Evolutionary conservation across 441 rosid species (phyloP).

Genomic region (Theobroma grandiflorum): DNA sequence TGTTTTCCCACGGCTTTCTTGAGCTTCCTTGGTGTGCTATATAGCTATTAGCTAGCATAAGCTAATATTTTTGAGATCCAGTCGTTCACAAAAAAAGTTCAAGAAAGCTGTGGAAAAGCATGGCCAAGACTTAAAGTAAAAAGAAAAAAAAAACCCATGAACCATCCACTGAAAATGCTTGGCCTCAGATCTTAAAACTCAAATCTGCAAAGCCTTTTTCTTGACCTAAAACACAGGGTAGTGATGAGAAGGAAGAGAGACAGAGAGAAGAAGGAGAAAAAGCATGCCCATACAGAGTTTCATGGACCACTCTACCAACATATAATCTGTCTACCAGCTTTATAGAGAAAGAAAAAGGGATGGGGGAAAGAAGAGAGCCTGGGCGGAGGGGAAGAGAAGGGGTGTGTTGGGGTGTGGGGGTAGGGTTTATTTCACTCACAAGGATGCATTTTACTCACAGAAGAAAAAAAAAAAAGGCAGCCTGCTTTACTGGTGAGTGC

Average conservation of each 20-base stretch:
- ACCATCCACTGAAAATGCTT: background rate
- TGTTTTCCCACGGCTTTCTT: conserved; percentile 92
- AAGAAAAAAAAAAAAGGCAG: background rate
- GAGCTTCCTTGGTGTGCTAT: conserved; percentile 50
- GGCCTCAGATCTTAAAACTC: conserved; percentile 40
- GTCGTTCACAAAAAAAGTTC: conserved; percentile 53
- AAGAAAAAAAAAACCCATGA: background rate
- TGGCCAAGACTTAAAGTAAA: conserved; percentile 55
- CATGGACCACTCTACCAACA: conserved; percentile 61
- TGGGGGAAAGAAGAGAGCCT: background rate
- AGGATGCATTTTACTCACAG: conserved; percentile 30
- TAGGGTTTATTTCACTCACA: conserved; percentile 49
- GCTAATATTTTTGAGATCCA: background rate
- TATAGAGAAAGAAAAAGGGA: conserved; percentile 37
- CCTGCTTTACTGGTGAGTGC: conserved; percentile 50
- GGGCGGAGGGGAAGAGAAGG: conserved; percentile 3
- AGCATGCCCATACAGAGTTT: conserved; percentile 33
- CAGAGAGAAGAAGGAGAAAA: conserved; percentile 20
- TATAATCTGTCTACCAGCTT: conserved; percentile 52
- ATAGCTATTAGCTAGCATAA: background rate
- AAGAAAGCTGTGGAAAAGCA: conserved; percentile 97
- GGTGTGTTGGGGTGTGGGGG: conserved; percentile 14
- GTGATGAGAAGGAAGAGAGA: conserved; percentile 15
- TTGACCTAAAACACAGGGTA: background rate
- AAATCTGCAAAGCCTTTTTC: background rate